Base-by-base conservation (phyloP, 352 stramenopile species). In the Stramenopiles sp. region DNA sequence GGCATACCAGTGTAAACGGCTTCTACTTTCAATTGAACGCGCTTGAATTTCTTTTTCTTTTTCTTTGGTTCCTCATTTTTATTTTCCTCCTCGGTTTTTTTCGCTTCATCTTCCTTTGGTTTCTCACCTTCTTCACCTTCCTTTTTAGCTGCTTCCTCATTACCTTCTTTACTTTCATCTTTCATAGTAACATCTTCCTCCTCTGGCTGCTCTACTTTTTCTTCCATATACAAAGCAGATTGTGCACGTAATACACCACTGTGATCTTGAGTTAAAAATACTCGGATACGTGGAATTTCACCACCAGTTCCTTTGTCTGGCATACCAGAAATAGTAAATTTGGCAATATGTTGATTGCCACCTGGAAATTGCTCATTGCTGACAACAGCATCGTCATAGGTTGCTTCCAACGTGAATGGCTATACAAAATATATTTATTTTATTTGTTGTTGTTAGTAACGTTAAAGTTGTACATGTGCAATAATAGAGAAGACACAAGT, bases 211-310 rank as follows among this genome's bases (percentile, higher is more conserved):
- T 97, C 92, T 81, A 90, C 89, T 65, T 98, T 90, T 84, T 98
- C 94, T 83, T 98, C 92, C 87, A 99, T 97, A 84, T 98, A 90
- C 84, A 98, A 93, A 69, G 94, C 96, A 76, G 91, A 96, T 77
- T 91, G 87, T 31, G 99, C 87, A 43, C 88, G 89, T 82, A 98
- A 95, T 74, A 98, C 88, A 6, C 96, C 96, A 84, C 98, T 92
- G 80, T 98, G 92, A 84, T 98, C 94, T 83, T 98, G 90, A 86
- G 96, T 94, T 79, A 98, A 92, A 87, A 98, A 98, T 65, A 98
- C 94, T 79, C 94, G 92, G 77, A 99, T 94, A 86, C 90, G 90
- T 4, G 89, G 87, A 32, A 86, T 80, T 90, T 98, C 85, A 79
- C 87, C 81, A 32, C 84, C 83, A 69, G 90, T 88, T 33, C 90